Evolutionary conservation across 1,284 basidiomycete genomes (phyloP).

Genomic region (Puccinia sorghi): DNA sequence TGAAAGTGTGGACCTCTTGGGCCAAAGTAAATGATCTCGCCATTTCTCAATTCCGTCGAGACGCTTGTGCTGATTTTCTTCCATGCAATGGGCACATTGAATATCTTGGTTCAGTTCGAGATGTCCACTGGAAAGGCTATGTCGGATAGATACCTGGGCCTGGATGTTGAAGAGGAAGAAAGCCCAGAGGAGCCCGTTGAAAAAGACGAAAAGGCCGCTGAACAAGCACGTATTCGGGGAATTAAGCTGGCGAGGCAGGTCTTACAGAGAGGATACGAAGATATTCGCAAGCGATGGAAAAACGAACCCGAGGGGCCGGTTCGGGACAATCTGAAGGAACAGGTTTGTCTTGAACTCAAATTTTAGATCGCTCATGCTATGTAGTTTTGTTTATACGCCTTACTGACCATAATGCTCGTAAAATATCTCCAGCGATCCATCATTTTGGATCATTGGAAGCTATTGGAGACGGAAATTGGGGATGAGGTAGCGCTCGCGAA

Average conservation of each 20-base stretch:
- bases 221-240: slow-evolving; percentile 67
- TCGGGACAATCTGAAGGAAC: slow-evolving; percentile 69
- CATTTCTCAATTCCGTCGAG: slow-evolving; percentile 63
- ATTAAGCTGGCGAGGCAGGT: slow-evolving; percentile 70
- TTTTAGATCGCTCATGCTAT: not conserved
- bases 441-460: slow-evolving; percentile 88
- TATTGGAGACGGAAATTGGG: slow-evolving; percentile 79
- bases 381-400: not conserved
- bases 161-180: slow-evolving; percentile 69
- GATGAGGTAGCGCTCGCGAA: slow-evolving; percentile 68
- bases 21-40: slow-evolving; percentile 46
- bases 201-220: slow-evolving; percentile 57
- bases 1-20: slow-evolving; percentile 66
- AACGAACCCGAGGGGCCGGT: slow-evolving; percentile 47
- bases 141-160: slow-evolving; percentile 54
- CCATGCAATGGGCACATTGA: slow-evolving; percentile 59
- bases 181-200: slow-evolving; percentile 67
- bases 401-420: not conserved
- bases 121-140: slow-evolving; percentile 56
- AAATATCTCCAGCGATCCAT: slow-evolving; percentile 69
- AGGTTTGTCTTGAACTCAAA: slow-evolving; percentile 63
- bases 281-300: slow-evolving; percentile 70
- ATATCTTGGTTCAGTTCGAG: slow-evolving; percentile 57
- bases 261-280: slow-evolving; percentile 81
- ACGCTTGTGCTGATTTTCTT: slow-evolving; percentile 61